Base-by-base conservation (phyloP, 345 rosid species). In the Murraya paniculata region DNA sequence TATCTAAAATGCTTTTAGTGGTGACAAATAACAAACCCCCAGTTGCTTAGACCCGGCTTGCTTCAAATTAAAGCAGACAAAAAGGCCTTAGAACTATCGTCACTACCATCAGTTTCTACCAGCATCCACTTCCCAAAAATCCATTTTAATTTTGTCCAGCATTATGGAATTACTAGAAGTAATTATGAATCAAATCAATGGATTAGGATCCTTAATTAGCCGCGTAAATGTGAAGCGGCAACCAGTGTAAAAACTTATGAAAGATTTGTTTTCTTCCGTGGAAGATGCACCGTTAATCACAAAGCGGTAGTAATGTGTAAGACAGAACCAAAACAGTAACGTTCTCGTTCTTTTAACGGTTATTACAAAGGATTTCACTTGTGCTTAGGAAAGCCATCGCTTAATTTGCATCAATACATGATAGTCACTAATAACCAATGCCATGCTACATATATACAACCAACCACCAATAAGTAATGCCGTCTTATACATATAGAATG, bases 281-380 rank as follows among this genome's bases (percentile, higher is more conserved):
- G 0, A 9, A 1, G 4, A 11, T 28, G 31, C 10, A 22, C 50
- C 81, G 80, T 79, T 77, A 21, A 79, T 79, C 78, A 33, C 77
- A 4, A 82, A 36, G 87, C 36, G 4, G 14, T 11, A 2, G 27
- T 30, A 41, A 27, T 21, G 25, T 0, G 56, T 2, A 38, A 35
- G 68, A 31, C 39, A 48, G 25, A 38, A 60, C 24, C 38, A 3
- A 30, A 1, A 5, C 57, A 30, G 27, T 31, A 28, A 33, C 8
- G 1, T 14, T 64, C 10, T 48, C 13, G 53, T 41, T 61, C n/a
- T 61, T n/a, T 1, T 14, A 59, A 7, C 80, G 84, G 65, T 80
- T 74, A 80, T 78, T 65, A 59, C 86, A 59, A 74, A 36, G 78
- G 38, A 8, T 2, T 45, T 56, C 3, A 33, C 13, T 53, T 0